Base-by-base conservation (phyloP, 2,329 filamentous ascomycete genomes). In the Cladobotryum protrusum region DNA sequence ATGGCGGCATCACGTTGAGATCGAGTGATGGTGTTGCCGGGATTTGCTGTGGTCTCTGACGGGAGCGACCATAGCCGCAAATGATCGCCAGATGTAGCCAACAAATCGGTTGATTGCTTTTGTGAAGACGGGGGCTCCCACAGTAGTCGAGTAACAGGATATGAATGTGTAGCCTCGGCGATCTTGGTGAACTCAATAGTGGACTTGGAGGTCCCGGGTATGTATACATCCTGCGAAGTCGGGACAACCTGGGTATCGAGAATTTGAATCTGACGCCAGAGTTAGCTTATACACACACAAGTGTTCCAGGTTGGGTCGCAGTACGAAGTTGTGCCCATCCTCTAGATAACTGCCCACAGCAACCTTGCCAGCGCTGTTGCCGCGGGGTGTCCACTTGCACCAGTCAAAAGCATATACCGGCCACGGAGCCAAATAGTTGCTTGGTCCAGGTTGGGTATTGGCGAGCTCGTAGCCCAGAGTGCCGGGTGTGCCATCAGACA, bases 381-480 rank as follows among this genome's bases (percentile, higher is more conserved):
- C 83, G 61, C 89, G 82, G 2, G 92, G 84, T 14, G 87, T 83
- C 92, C 93, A 99, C 70, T 99, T 99, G 74, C 93, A 99, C 93
- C 93, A 99, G 72, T 99, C 93, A 61, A 95, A 92, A 12, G 93
- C 92, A 67, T 97, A 99, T 49, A 95, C 85, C 13, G 90, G 86
- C 89, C 93, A 99, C 0, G 92, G 91, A 4, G 92, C 90, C 55
- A 95, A 72, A 64, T 96, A 96, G 66, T 92, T 96, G 75, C 89
- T 95, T 56, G 92, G 95, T 64, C 87, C 68, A 64, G 85, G 67
- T 68, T 81, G 74, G 54, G 81, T 66, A 63, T 81, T 80, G 55
- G 82, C 80, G 46, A 82, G 75, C 61, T 90, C 87, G 63, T 86
- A 86, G 46, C 79, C 73, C 39, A 77, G 57, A 68, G 75, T 67